Evolutionary conservation across 2,329 filamentous ascomycete species (phyloP).

Genomic region (Erysiphe pulchra): DNA sequence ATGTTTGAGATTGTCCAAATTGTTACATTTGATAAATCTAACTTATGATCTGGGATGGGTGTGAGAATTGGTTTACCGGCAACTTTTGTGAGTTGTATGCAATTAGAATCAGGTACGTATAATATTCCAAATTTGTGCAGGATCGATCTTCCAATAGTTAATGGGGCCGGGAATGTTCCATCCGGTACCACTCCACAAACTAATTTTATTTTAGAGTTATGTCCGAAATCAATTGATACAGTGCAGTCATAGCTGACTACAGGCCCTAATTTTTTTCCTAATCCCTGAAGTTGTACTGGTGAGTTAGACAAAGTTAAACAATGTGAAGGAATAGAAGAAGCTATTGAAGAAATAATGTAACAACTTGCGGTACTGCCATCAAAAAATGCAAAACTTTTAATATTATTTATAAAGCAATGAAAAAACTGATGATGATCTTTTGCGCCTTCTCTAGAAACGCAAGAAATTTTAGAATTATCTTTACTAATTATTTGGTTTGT

Average conservation of each 20-base stretch:
- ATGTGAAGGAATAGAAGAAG: background rate
- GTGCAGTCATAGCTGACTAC: background rate
- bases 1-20: background rate
- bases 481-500: background rate
- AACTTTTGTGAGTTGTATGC: background rate
- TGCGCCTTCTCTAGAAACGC: background rate
- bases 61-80: background rate
- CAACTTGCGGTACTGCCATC: background rate
- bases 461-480: background rate
- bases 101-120: background rate
- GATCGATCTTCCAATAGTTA: background rate
- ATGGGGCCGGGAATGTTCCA: background rate
- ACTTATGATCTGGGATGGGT: background rate
- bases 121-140: background rate
- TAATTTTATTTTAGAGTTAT: background rate
- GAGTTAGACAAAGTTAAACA: background rate
- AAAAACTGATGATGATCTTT: background rate
- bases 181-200: conserved; percentile 1
- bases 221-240: background rate
- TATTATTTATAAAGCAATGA: background rate
- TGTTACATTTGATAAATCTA: background rate
- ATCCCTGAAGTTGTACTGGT: background rate
- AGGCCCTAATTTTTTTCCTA: background rate
- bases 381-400: background rate
- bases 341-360: background rate